Conservation (phyloP, 208 protist species). For the Novymonas esmeraldas region DNA sequence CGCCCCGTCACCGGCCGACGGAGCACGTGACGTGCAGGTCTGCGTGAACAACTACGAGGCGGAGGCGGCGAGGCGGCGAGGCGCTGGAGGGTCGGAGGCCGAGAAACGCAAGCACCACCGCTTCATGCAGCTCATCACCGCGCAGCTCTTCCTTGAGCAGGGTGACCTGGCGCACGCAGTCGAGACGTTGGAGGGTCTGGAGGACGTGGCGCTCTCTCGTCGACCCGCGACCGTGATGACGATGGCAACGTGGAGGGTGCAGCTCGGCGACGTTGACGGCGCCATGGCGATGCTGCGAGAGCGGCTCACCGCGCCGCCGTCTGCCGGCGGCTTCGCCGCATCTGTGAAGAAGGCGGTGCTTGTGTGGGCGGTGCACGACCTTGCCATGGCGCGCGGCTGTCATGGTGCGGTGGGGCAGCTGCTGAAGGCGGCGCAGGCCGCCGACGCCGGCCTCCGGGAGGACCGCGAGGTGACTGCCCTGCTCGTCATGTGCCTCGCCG, state of each 20-base stretch:
- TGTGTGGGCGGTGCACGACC: constrained; percentile 67
- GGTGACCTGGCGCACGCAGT: constrained; percentile 64
- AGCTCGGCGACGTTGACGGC: constrained; percentile 33
- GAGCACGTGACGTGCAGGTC: constrained; percentile 23
- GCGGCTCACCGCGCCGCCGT: constrained; percentile 24
- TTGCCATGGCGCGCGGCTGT: constrained; percentile 34
- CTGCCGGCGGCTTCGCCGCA: background rate
- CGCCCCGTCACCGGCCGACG: constrained; percentile 6
- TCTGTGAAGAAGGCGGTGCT: constrained; percentile 47
- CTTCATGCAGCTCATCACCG: constrained; percentile 58
- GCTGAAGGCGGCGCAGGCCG: constrained; percentile 39
- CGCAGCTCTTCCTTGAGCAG: constrained; percentile 80
- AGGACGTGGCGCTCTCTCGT: constrained; percentile 33
- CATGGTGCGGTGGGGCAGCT: constrained; percentile 49
- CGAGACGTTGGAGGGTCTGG: constrained; percentile 36
- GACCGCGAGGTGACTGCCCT: constrained; percentile 60
- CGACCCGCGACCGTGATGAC: constrained; percentile 60
- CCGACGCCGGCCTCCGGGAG: constrained; percentile 27
- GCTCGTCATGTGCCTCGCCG: constrained; percentile 57
- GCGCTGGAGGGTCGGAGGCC: constrained; percentile 13
- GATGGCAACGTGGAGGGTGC: constrained; percentile 60
- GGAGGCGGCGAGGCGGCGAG: constrained; percentile 12
- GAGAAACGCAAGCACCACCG: constrained; percentile 6
- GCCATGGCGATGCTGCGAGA: constrained; percentile 47
- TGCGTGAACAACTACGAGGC: constrained; percentile 30